These are phyloP conservation scores for Circinella minor DNA, from an alignment of 371 early-diverging fungal species.

Conservation along the genomic window DNA sequence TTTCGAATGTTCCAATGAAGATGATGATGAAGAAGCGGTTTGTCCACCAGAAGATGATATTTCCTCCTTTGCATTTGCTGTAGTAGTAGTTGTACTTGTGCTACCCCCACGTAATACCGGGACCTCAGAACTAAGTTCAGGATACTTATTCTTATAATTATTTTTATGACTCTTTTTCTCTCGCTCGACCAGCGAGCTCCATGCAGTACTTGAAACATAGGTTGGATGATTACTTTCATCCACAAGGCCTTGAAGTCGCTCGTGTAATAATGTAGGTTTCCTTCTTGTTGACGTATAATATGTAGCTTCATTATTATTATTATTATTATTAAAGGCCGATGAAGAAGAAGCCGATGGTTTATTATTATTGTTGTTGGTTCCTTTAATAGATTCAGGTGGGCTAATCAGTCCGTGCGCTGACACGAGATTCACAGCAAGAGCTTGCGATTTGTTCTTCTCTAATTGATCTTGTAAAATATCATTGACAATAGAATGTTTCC, in stretches of 20 bases:
- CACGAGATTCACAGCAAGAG: constrained; percentile 24
- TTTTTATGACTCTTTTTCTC: constrained; percentile 4
- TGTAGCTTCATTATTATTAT: not conserved
- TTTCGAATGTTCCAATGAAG: not conserved
- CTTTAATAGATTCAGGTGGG: constrained; percentile 19
- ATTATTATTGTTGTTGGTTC: not conserved
- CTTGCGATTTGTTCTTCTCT: constrained; percentile 23
- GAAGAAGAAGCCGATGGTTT: not conserved
- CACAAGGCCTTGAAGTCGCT: constrained; percentile 25
- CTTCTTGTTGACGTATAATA: constrained; percentile 6
- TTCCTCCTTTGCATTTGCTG: constrained; percentile 18
- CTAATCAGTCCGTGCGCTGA: constrained; percentile 26
- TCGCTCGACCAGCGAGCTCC: constrained; percentile 27
- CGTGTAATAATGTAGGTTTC: constrained; percentile 22
- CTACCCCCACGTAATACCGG: constrained; percentile 27
- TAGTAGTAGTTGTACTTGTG: constrained; percentile 19
- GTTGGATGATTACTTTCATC: constrained; percentile 17
- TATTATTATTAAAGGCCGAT: no score
- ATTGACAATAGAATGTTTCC: constrained; percentile 14
- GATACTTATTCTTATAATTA: not conserved
- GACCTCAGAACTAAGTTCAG: constrained; percentile 8
- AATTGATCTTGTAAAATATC: constrained; percentile 29
- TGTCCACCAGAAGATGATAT: not conserved
- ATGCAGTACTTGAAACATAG: constrained; percentile 2
- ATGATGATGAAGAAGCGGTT: not conserved